Percentiles rank a stretch among this genome's conserved stretches.
Evolutionary conservation across 2,329 filamentous ascomycete species (phyloP).

Genomic region (Nannizzia gypsea): DNA sequence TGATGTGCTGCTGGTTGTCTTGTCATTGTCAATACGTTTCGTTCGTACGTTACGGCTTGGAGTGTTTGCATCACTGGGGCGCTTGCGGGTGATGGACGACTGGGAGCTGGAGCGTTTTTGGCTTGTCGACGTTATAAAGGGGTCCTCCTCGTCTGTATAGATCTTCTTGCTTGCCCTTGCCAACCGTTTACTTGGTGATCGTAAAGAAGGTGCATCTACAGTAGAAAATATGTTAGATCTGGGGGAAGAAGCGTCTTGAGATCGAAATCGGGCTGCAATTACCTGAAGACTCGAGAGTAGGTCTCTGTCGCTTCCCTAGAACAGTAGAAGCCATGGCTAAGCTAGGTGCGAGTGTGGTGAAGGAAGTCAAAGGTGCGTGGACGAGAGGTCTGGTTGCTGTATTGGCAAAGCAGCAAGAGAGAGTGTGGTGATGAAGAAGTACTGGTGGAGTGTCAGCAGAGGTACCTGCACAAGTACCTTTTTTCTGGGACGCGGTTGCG

Average conservation of each 20-base stretch:
- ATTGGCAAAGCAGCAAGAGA: constrained; percentile 19
- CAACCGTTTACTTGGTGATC: constrained; percentile 37
- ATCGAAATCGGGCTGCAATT: constrained; percentile 16
- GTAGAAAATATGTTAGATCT: constrained; percentile 13
- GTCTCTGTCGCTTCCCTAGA: constrained; percentile 14
- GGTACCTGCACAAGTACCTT: constrained; percentile 17
- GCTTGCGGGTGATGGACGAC: constrained; percentile 17
- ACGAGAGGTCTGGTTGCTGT: constrained; percentile 14
- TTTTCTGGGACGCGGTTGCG: background rate
- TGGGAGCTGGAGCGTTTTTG: constrained; percentile 29
- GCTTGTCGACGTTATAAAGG: constrained; percentile 19
- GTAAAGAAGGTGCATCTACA: constrained; percentile 20
- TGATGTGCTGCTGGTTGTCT: constrained; percentile 35
- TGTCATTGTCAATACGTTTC: constrained; percentile 37
- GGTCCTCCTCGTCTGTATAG: constrained; percentile 23
- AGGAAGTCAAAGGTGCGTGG: constrained; percentile 14
- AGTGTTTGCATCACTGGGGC: constrained; percentile 14
- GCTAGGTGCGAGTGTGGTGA: constrained; percentile 14
- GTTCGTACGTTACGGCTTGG: constrained; percentile 30
- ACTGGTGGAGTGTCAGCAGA: constrained; percentile 8
- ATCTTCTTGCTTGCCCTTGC: constrained; percentile 32
- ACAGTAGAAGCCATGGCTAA: constrained; percentile 27
- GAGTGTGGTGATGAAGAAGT: constrained; percentile 11
- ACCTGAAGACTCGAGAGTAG: constrained; percentile 29
- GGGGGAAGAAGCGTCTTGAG: constrained; percentile 9